Evolutionary conservation across 1,139 yeast species (phyloP), one percentile per base, ranked within the genome.

Genomic region (Pichia sp.): DNA sequence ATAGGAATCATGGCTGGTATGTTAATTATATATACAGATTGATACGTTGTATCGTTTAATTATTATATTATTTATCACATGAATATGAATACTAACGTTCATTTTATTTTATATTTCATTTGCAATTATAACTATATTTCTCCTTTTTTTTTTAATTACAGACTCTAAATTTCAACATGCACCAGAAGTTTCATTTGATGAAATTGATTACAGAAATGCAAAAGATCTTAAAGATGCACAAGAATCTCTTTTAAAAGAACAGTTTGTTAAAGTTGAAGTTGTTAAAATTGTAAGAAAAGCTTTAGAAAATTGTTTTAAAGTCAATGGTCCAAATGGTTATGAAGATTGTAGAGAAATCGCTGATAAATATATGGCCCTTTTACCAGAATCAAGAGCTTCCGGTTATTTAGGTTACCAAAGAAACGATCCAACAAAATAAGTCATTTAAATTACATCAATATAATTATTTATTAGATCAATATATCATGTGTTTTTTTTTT

Each of bases 361-460:
- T 35, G 82, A 84, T 67, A 80, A 82, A 64, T 85, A 85, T 66
- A 69, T 85, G 72, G 85, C 82, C 59, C 73, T 84, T 84, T 70
- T 84, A 50, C 90, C 87, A 51, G 67, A 72, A 42, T 75, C 82
- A 57, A 77, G 80, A 55, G 73, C 82, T 51, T 74, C 78, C 57
- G 95, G 95, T 39, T 84, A 74, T 66, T 69, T 82, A 64, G 90
- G 87, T 23, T 85, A 85, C 70, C 94, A 85, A 67, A 82, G 85
- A 75, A 84, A 83, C 67, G 95, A 85, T 64, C 90, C 90, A 43
- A 72, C 85, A 42, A 82, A 83, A 70, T 83, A 70, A 65, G 11
- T 10, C 23, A 16, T 32, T 10, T 11, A 11, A 31, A 9, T 20
- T 6, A 31, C 8, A 31, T 20, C 33, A 31, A 3, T n/a, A 4